Evolutionary conservation across 2,329 filamentous ascomycete species (phyloP), one percentile per base, ranked within the genome.

Genomic region (Dactylellina parvicollis): DNA sequence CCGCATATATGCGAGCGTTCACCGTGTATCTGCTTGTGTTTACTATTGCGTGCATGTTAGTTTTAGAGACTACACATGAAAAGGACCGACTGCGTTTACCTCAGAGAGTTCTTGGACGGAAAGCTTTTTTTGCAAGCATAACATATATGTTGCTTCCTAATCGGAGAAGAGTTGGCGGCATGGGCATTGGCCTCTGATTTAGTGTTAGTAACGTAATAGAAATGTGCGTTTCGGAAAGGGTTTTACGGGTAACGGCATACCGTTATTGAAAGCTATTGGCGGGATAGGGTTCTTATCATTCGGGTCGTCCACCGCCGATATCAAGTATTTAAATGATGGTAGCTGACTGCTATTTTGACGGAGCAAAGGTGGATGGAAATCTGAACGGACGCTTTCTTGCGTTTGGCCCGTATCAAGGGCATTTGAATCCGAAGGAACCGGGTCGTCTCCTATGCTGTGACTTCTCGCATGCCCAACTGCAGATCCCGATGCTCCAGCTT

Each of bases 1-100:
- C 36, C 24, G 22, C 69, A 73, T 26, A 73, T 56, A 61, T 73
- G 69, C 7, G 60, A 66, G 4, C 69, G 44, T 18, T 73, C 69
- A 1, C 69, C 69, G 20, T 73, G 69, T 20, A 73, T 73, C 38
- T 73, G 69, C 18, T 66, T 73, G 38, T 73, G 69, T 34, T 73
- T 73, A 49, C 69, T 72, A 16, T 14, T 16, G 16, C 18, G 26
- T 40, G 16, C 26, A 49, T 12, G 36, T 64, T 12, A 49, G 46
- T 10, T n/a, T n/a, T n/a, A n/a, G n/a, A n/a, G n/a, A n/a, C n/a
- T n/a, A n/a, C n/a, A n/a, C n/a, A n/a, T n/a, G n/a, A n/a, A n/a
- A n/a, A n/a, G n/a, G n/a, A n/a, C n/a, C n/a, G n/a, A n/a, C n/a
- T n/a, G 14, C 2, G 49, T 26, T 44, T 59, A 59, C 67, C 59